Conservation (phyloP, 768 basidiomycete species). For the Tylopilus cervinicoccineus region DNA sequence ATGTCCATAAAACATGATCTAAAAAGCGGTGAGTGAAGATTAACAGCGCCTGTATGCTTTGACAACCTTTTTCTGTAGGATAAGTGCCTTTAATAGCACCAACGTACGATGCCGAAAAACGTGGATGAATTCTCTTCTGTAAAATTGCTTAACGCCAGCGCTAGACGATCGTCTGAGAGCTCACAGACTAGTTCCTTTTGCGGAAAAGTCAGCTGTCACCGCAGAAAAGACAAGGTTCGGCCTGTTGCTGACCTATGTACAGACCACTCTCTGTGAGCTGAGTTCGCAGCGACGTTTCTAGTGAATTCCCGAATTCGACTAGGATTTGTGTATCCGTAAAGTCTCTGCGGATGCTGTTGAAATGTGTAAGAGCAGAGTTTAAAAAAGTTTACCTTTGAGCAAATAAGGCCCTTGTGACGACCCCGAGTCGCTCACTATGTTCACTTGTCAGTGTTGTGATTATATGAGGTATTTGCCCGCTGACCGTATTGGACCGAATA, state of each 20-base stretch:
- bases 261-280: constrained; percentile 91
- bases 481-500: constrained; percentile 91
- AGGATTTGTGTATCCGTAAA: constrained; percentile 85
- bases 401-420: constrained; percentile 90
- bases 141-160: constrained; percentile 1
- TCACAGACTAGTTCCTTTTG: constrained; percentile 68
- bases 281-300: constrained; percentile 70
- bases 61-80: constrained; percentile 86
- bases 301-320: constrained; percentile 77
- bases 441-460: constrained; percentile 1
- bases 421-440: constrained; percentile 82
- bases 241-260: constrained; percentile 78
- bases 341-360: constrained; percentile 46
- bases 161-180: constrained; percentile 15
- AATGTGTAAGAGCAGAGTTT: neutral
- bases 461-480: constrained; percentile 6
- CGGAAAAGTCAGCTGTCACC: constrained; percentile 8
- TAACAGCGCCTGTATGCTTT: neutral
- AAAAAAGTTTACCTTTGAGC: constrained; percentile 57
- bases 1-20: constrained; percentile 97
- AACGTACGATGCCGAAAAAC: constrained; percentile 91
- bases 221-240: neutral
- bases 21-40: constrained; percentile 10
- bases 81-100: constrained; percentile 89
- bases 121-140: constrained; percentile 86